phyloP scores from a whole-genome alignment of 1,139 yeast genomes.

The Suhomyces choctaworum region DNA sequence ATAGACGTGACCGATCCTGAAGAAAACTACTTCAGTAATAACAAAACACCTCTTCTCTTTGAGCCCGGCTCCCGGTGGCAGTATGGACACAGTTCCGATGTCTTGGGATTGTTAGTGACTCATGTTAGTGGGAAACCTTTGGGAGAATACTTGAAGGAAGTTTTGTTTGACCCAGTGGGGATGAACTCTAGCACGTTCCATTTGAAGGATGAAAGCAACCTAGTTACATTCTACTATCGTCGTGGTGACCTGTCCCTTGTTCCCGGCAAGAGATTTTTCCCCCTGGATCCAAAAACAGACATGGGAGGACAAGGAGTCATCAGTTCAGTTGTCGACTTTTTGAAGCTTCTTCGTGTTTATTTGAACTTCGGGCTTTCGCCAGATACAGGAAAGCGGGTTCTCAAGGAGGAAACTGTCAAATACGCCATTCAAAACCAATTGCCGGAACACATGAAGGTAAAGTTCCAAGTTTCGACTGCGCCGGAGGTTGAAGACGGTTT shows the following conservation, averaged over 20 bases:
- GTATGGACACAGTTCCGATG: conserved; percentile 54
- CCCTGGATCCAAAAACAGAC: conserved; percentile 34
- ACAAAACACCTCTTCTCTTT: conserved; percentile 42
- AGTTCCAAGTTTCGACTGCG: conserved; percentile 14
- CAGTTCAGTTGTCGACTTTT: conserved; percentile 44
- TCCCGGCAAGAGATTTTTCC: background rate
- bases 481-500: conserved; percentile 14
- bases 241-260: conserved; percentile 10
- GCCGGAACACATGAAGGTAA: conserved; percentile 25
- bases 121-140: conserved; percentile 43
- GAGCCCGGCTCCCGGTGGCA: conserved; percentile 57
- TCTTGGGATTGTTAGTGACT: conserved; percentile 53
- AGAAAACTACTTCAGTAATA: conserved; percentile 27
- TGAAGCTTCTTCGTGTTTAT: conserved; percentile 47
- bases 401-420: conserved; percentile 31
- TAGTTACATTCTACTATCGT: conserved; percentile 30
- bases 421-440: conserved; percentile 38
- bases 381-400: conserved; percentile 35
- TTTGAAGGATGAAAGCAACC: conserved; percentile 24
- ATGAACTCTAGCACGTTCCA: conserved; percentile 43
- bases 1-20: conserved; percentile 24
- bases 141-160: conserved; percentile 40
- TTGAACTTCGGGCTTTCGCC: conserved; percentile 46
- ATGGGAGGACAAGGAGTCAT: conserved; percentile 54
- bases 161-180: conserved; percentile 48